A percentile compares a stretch with the other conserved stretches of the same genome.
These are phyloP conservation scores for Capronia americana DNA, from an alignment of 2,329 filamentous ascomycete genomes.

Conservation along the genomic window DNA sequence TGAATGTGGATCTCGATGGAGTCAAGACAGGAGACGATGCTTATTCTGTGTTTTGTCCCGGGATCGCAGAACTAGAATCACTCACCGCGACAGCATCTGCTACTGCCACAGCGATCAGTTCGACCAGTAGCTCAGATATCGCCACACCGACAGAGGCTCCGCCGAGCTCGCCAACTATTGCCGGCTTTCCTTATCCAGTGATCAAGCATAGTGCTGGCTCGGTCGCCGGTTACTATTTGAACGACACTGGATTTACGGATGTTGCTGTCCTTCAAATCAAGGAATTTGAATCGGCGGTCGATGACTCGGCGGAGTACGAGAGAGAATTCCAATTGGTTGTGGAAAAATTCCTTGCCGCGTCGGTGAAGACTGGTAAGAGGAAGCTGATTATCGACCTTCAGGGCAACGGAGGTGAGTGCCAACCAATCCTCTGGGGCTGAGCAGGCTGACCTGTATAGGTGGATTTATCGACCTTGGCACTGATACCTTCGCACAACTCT, in stretches of 20 bases:
- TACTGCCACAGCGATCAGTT: slow-evolving; percentile 10
- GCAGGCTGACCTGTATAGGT: slow-evolving; percentile 41
- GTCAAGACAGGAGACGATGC: slow-evolving; percentile 42
- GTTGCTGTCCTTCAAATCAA: slow-evolving; percentile 56
- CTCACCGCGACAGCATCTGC: neutral
- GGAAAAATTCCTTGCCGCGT: slow-evolving; percentile 54
- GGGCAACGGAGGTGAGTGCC: slow-evolving; percentile 57
- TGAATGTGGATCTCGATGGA: slow-evolving; percentile 24
- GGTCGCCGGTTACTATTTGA: slow-evolving; percentile 56
- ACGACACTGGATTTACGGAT: slow-evolving; percentile 50
- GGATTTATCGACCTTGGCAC: slow-evolving; percentile 58
- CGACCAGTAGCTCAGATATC: slow-evolving; percentile 8
- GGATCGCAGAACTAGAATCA: slow-evolving; percentile 3
- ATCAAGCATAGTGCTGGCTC: slow-evolving; percentile 46
- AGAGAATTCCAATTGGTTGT: slow-evolving; percentile 34
- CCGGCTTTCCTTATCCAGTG: slow-evolving; percentile 49
- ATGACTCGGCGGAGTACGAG: slow-evolving; percentile 25
- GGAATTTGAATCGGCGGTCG: slow-evolving; percentile 45
- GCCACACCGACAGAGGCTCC: slow-evolving; percentile 15
- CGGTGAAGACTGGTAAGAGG: slow-evolving; percentile 58
- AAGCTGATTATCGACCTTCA: slow-evolving; percentile 70
- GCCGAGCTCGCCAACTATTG: slow-evolving; percentile 25
- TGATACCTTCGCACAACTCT: slow-evolving; percentile 62
- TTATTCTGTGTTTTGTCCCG: slow-evolving; percentile 25
- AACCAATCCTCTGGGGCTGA: neutral